A percentile compares a stretch with the other conserved stretches of the same genome.
These are phyloP conservation scores for Moricandia moricandioides DNA, from an alignment of 345 rosid genomes.

Conservation along the genomic window DNA sequence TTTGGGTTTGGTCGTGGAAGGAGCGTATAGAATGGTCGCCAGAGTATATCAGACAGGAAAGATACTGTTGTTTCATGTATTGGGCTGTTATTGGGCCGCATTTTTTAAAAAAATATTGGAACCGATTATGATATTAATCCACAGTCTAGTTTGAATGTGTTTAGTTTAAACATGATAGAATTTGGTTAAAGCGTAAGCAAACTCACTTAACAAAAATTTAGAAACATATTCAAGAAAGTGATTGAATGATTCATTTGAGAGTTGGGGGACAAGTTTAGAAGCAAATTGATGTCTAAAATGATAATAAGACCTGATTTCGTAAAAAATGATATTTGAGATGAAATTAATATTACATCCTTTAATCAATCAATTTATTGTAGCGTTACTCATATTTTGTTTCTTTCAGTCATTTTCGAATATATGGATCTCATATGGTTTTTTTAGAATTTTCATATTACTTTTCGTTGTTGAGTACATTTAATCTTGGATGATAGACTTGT, in stretches of 20 bases:
- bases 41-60: conserved; percentile 43
- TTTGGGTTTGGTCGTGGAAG: conserved; percentile 47
- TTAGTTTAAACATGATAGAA: background rate
- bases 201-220: background rate
- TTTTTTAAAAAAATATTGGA: background rate
- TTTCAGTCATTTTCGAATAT: conserved; percentile 27
- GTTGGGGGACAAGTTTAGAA: background rate
- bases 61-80: conserved; percentile 52
- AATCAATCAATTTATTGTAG: conserved; percentile 54
- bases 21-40: conserved; percentile 50
- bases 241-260: background rate
- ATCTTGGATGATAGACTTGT: background rate
- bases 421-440: conserved; percentile 10
- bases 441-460: conserved; percentile 4
- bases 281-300: background rate
- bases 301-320: background rate
- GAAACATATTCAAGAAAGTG: background rate
- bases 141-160: background rate
- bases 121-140: background rate
- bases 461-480: background rate
- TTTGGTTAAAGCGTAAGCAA: background rate
- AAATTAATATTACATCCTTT: conserved; percentile 28
- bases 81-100: background rate
- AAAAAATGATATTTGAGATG: background rate
- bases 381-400: conserved; percentile 38